Base-by-base conservation (phyloP, 2,329 filamentous ascomycete genomes). In the Aureobasidium sp. region DNA sequence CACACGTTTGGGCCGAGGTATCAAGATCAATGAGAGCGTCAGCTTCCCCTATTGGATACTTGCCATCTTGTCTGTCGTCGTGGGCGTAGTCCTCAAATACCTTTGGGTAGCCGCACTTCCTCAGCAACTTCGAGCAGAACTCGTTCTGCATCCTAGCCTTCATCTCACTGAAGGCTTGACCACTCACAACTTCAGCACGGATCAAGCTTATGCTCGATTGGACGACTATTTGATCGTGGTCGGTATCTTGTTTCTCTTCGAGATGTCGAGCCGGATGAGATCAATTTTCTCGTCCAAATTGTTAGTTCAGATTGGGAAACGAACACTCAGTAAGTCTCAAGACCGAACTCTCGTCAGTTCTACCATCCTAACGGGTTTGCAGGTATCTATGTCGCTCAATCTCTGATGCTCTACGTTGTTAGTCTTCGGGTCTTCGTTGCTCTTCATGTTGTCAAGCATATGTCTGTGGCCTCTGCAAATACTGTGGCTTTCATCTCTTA, bases 141-240 rank as follows among this genome's bases (percentile, higher is more conserved):
- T 71, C 11, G 61, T 68, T 19, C 64, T 71, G 7, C 68, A 69
- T 47, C 69, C 69, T 2, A 69, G 63, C 37, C 52, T 71, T 33
- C 66, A 70, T 50, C 45, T 70, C 8, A 65, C 66, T 7, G 61
- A 68, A 45, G 64, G 60, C 19, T 63, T 65, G 31, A 66, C 61
- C 3, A 27, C 50, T 0, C 52, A n/a, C 5, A 61, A 61, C 1
- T 67, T 65, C 24, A 67, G 62, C 12, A 66, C 61, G 3, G 54
- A 54, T 12, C 68, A 66, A 33, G 66, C 69, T 5, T 70, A 69
- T 52, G 61, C 69, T 9, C 62, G 69, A 15, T 19, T 71, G 14
- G 69, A 71, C 42, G 66, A 71, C 50, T 70, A 64, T 60, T 54
- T 71, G n/a, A 56, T 71, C 49, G 69, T 71, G 27, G 64, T 67